Base-by-base conservation (phyloP, 805 yeast genomes). In the Vanderwaltozyma yarrowii region DNA sequence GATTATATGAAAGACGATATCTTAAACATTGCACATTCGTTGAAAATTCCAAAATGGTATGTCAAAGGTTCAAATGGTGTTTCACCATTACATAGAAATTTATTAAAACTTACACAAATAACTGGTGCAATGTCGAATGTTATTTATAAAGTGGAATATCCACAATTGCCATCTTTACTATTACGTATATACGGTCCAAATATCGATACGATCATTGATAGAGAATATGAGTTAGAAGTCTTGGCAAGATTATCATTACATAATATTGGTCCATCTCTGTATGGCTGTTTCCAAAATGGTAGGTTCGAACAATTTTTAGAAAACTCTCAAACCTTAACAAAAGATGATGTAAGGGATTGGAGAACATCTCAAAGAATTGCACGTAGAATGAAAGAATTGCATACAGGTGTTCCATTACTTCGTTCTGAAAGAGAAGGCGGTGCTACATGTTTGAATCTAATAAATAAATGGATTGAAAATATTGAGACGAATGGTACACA, bases 351-450 rank as follows among this genome's bases (percentile, higher is more conserved):
- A 36, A 70, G 94, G 56, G 77, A 78, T 45, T 77, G 85, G 44
- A 78, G 76, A 21, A 78, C 83, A 15, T 76, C 87, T 34, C 78
- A 80, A 46, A 81, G 84, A 67, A 80, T 92, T 45, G 96, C 95
- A 12, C 77, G 95, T 66, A 79, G 98, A 66, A 92, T 92, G 97
- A 80, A 88, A 53, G 96, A 92, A 49, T 69, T 92, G 39, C 98
- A 92, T 55, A 70, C 69, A 40, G 88, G 89, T 51, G 78, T 92
- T 16, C 76, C 74, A 12, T 63, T 92, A 37, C 70, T 74, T 17
- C 56, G 61, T 2, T 63, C 62, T 3, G 96, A 87, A 50, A 64
- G 67, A 32, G 57, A 55, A 6, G 56, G 56, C 12, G 82, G 92
- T 1, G 83, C 97, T 0, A 66, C 69, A 35, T 70, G 74, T 8